Conservation (phyloP, 1,284 basidiomycete species). For the Macrocystidia cucumis region DNA sequence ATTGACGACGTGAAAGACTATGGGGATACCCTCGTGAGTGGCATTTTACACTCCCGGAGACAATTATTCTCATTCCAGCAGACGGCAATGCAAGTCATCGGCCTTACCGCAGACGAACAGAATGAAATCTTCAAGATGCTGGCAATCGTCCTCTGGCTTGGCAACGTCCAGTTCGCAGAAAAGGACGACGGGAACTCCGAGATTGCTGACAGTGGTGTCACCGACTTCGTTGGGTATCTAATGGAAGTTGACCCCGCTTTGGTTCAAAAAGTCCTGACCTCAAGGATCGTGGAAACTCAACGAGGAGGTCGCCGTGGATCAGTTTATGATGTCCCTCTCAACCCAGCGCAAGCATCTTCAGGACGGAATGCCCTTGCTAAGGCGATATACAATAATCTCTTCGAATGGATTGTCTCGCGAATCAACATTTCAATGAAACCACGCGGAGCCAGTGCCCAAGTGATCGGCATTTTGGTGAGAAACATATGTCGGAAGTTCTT, state of each 20-base stretch:
- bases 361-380: constrained; percentile 93
- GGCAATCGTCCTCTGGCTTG: constrained; percentile 92
- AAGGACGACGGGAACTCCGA: constrained; percentile 85
- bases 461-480: constrained; percentile 88
- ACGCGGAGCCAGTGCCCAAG: constrained; percentile 64
- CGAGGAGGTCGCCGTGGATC: constrained; percentile 90
- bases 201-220: constrained; percentile 82
- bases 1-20: constrained; percentile 92
- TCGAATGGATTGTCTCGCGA: constrained; percentile 98
- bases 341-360: constrained; percentile 85
- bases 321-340: constrained; percentile 94
- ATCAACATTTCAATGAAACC: constrained; percentile 97
- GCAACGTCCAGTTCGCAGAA: constrained; percentile 89
- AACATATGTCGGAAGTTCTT: neutral
- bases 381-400: constrained; percentile 97
- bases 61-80: constrained; percentile 29
- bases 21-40: constrained; percentile 71
- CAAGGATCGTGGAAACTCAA: constrained; percentile 88
- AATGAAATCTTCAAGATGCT: constrained; percentile 92
- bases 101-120: constrained; percentile 81
- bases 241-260: constrained; percentile 80
- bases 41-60: neutral
- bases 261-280: constrained; percentile 85
- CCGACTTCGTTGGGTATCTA: constrained; percentile 93
- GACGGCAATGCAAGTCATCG: constrained; percentile 94